A percentile compares a stretch with the other conserved stretches of the same genome.
Evolutionary conservation across 805 yeast species (phyloP).

Genomic region (Ogataea wickerhamii): DNA sequence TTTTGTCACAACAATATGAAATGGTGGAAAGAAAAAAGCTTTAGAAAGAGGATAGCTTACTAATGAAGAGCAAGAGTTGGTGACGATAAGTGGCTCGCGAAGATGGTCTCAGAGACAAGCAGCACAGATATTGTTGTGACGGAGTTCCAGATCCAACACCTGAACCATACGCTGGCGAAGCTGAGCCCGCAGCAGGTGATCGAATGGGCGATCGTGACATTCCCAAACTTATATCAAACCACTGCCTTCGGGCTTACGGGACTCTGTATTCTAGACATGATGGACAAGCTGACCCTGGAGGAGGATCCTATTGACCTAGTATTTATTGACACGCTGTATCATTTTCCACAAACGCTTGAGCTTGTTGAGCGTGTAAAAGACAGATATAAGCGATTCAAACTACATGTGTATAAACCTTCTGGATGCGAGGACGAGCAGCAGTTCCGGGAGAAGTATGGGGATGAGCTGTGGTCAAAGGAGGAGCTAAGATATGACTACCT

Average conservation of each 20-base stretch:
- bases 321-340: constrained; percentile 87
- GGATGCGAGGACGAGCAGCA: constrained; percentile 55
- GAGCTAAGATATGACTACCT: constrained; percentile 79
- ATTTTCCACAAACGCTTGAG: constrained; percentile 89
- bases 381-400: constrained; percentile 50
- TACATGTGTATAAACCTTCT: constrained; percentile 67
- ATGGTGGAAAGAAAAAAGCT: too few relatives aligned
- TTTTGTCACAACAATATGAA: too few relatives aligned
- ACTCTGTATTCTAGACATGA: constrained; percentile 78
- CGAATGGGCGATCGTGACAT: constrained; percentile 77
- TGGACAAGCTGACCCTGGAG: constrained; percentile 45
- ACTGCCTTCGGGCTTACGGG: constrained; percentile 97
- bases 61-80: too few relatives aligned
- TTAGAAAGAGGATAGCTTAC: too few relatives aligned
- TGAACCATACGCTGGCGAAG: constrained; percentile 58
- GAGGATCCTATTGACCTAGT: constrained; percentile 60
- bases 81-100: too few relatives aligned
- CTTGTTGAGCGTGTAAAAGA: constrained; percentile 56
- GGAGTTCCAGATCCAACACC: constrained; percentile 51
- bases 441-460: constrained; percentile 68
- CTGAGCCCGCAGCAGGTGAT: constrained; percentile 69
- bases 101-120: too few relatives aligned
- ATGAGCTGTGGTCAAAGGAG: constrained; percentile 75
- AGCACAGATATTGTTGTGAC: constrained; percentile 15
- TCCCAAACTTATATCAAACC: constrained; percentile 82